Evolutionary conservation across 2,329 filamentous ascomycete genomes (phyloP).

Genomic region (Colletotrichum falcatum): DNA sequence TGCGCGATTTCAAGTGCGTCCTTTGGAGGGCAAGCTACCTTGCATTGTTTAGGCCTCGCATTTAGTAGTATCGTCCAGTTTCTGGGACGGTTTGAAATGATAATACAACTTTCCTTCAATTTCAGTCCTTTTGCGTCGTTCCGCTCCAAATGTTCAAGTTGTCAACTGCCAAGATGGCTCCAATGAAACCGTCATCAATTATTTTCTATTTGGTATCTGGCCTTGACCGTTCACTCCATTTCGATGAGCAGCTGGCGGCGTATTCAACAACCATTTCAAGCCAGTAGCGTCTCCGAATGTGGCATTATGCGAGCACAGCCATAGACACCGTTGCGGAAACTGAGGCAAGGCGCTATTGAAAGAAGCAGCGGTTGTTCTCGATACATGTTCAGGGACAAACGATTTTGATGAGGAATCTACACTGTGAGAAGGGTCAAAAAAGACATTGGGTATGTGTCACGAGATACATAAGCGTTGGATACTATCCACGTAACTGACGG

Average conservation of each 20-base stretch:
- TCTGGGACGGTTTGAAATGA: background rate
- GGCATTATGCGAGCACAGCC: background rate
- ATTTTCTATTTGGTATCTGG: background rate
- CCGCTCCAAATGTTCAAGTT: background rate
- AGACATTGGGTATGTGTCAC: too few species aligned
- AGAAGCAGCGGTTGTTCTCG: too few species aligned
- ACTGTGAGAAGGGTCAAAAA: too few species aligned
- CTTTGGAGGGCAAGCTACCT: too few species aligned
- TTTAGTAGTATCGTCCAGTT: background rate
- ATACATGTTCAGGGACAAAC: background rate
- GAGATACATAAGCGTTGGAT: too few species aligned
- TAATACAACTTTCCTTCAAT: background rate
- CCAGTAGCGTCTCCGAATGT: background rate
- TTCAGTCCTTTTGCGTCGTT: background rate
- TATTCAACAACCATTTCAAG: background rate
- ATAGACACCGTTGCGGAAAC: background rate
- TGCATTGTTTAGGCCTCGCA: background rate
- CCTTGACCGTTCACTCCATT: background rate
- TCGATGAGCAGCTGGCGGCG: background rate
- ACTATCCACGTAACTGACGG: too few species aligned
- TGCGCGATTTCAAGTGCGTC: background rate
- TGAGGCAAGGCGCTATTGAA: background rate
- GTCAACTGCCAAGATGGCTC: too few species aligned
- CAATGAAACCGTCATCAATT: too few species aligned
- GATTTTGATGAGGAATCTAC: background rate